These are phyloP conservation scores for Kodamaea kaohsiungensis DNA, from an alignment of 805 yeast genomes.

Conservation along the genomic window DNA sequence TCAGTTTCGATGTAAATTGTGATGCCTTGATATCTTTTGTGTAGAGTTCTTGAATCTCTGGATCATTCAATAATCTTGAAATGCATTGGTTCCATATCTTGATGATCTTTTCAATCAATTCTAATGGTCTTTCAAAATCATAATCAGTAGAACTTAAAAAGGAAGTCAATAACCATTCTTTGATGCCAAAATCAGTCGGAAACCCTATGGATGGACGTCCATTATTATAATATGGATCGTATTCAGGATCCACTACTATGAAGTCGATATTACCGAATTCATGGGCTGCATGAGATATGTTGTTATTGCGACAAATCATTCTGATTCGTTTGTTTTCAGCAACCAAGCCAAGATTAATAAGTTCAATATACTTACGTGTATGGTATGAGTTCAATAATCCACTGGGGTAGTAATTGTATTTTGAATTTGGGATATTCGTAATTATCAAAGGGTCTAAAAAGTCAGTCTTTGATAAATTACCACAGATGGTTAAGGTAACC, in stretches of 20 bases:
- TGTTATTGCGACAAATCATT: conserved; percentile 18
- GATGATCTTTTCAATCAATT: conserved; percentile 6
- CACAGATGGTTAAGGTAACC: conserved; percentile 22
- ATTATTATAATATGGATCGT: conserved; percentile 14
- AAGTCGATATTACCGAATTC: conserved; percentile 17
- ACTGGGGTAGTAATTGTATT: conserved; percentile 17
- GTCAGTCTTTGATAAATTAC: conserved; percentile 22
- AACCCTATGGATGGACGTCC: conserved; percentile 8
- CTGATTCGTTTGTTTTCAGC: conserved; percentile 14
- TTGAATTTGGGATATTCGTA: conserved; percentile 7
- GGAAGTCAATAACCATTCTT: conserved; percentile 10
- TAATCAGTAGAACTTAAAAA: not conserved
- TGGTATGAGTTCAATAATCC: conserved; percentile 22
- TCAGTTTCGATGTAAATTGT: not conserved
- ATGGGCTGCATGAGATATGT: conserved; percentile 10
- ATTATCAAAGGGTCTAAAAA: conserved; percentile 25
- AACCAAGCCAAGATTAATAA: conserved; percentile 17
- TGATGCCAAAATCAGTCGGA: conserved; percentile 20
- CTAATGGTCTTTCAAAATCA: not conserved
- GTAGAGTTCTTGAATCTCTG: conserved; percentile 4
- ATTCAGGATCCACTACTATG: conserved; percentile 13
- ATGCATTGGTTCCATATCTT: conserved; percentile 12
- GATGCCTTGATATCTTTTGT: conserved; percentile 7
- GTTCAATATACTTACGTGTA: conserved; percentile 17
- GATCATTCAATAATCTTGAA: conserved; percentile 8